Conservation (phyloP, 2,329 filamentous ascomycete species). For the Botrytis cinerea region DNA sequence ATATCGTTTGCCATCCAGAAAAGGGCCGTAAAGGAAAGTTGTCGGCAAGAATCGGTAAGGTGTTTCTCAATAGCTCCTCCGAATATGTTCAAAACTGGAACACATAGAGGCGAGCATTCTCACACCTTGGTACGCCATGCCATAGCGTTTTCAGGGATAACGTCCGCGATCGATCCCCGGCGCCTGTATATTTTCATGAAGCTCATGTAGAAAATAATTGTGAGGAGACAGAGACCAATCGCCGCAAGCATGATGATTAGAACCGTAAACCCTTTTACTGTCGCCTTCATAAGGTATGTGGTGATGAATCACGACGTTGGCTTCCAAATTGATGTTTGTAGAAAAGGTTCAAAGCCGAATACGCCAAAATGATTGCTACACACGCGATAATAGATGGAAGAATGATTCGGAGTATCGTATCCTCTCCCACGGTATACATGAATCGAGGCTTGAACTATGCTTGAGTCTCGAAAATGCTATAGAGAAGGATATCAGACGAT, state of each 20-base stretch:
- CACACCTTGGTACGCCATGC: constrained; percentile 21
- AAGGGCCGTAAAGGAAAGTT: neutral
- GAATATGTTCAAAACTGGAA: constrained; percentile 11
- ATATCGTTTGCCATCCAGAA: neutral
- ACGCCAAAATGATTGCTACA: constrained; percentile 22
- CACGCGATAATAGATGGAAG: constrained; percentile 21
- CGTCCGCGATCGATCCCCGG: constrained; percentile 13
- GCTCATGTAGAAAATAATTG: constrained; percentile 16
- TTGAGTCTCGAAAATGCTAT: constrained; percentile 8
- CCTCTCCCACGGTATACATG: constrained; percentile 21
- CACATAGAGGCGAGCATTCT: constrained; percentile 12
- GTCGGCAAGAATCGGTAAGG: constrained; percentile 9
- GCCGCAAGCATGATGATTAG: constrained; percentile 8
- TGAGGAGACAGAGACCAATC: neutral
- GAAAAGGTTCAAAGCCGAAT: constrained; percentile 23
- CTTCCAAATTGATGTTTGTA: constrained; percentile 25
- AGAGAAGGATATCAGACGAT: neutral
- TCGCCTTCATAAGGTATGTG: constrained; percentile 16
- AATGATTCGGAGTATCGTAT: constrained; percentile 23
- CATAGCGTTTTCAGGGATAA: constrained; percentile 7
- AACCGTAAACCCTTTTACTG: constrained; percentile 7
- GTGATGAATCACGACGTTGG: constrained; percentile 16
- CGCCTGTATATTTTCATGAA: constrained; percentile 2
- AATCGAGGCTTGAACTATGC: constrained; percentile 1
- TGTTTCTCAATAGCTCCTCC: constrained; percentile 1